Conservation (phyloP, 1,139 yeast species). For the Hansenula sp. region DNA sequence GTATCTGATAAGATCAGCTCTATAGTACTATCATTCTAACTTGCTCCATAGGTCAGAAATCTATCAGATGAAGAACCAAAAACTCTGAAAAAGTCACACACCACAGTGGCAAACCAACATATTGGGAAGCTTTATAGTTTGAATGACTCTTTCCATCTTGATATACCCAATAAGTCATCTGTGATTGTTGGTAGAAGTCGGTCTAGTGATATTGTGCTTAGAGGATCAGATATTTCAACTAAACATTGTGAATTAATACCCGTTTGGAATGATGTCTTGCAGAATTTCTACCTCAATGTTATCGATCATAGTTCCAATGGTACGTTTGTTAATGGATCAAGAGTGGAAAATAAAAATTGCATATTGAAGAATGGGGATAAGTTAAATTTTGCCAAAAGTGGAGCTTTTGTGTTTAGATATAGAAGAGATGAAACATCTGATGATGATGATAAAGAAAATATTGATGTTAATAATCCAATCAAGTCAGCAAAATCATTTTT, state of each 20-base stretch:
- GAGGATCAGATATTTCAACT: constrained; percentile 62
- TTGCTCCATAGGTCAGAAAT: not conserved
- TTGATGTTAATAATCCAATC: not conserved
- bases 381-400: constrained; percentile 56
- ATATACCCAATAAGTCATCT: constrained; percentile 4
- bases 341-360: constrained; percentile 43
- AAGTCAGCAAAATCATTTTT: constrained; percentile 38
- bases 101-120: constrained; percentile 3
- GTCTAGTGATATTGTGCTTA: constrained; percentile 51
- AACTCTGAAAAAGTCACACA: not conserved
- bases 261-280: constrained; percentile 29
- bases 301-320: constrained; percentile 67
- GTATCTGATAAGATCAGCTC: too few species aligned
- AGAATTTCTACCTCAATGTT: constrained; percentile 39
- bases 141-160: constrained; percentile 6
- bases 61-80: not conserved
- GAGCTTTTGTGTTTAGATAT: constrained; percentile 54
- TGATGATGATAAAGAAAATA: constrained; percentile 10
- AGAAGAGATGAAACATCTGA: constrained; percentile 14
- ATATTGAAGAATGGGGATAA: constrained; percentile 62
- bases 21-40: not conserved
- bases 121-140: constrained; percentile 15
- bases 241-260: constrained; percentile 54
- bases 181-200: constrained; percentile 54
- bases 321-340: constrained; percentile 55